These are phyloP conservation scores for Trametes cingulata DNA, from an alignment of 768 basidiomycete genomes.

Conservation along the genomic window DNA sequence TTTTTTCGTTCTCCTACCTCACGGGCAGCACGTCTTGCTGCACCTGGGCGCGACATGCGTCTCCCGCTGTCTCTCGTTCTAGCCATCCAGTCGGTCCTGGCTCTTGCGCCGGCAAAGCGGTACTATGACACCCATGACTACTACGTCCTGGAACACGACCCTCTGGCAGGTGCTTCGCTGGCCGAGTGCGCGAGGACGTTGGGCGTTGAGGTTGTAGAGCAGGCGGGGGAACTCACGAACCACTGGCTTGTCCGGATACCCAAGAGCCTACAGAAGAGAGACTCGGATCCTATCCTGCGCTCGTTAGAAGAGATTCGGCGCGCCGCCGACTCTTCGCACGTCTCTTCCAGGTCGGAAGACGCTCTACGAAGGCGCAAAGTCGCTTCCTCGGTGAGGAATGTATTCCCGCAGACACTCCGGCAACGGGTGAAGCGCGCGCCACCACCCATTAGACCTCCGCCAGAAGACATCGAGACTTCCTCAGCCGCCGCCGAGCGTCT, in stretches of 20 bases:
- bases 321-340: conserved; percentile 21
- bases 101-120: conserved; percentile 47
- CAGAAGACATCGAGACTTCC: conserved; percentile 38
- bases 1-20: not conserved
- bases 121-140: conserved; percentile 72
- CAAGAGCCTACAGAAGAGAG: conserved; percentile 42
- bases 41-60: conserved; percentile 19
- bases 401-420: conserved; percentile 65
- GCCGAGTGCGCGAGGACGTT: conserved; percentile 59
- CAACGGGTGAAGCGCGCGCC: conserved; percentile 76
- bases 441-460: conserved; percentile 50
- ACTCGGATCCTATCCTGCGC: conserved; percentile 50
- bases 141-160: conserved; percentile 74
- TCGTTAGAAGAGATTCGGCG: conserved; percentile 47
- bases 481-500: conserved; percentile 57
- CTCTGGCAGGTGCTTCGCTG: conserved; percentile 53
- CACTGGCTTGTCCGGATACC: conserved; percentile 79
- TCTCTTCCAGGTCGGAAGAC: conserved; percentile 44
- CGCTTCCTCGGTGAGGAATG: conserved; percentile 56
- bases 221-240: conserved; percentile 76
- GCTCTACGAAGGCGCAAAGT: conserved; percentile 42
- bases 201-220: conserved; percentile 85
- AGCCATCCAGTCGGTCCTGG: conserved; percentile 31
- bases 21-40: conserved; percentile 10
- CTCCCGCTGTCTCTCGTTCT: conserved; percentile 32